Conservation (phyloP, 2,329 filamentous ascomycete genomes). For the Ascochyta fabae region DNA sequence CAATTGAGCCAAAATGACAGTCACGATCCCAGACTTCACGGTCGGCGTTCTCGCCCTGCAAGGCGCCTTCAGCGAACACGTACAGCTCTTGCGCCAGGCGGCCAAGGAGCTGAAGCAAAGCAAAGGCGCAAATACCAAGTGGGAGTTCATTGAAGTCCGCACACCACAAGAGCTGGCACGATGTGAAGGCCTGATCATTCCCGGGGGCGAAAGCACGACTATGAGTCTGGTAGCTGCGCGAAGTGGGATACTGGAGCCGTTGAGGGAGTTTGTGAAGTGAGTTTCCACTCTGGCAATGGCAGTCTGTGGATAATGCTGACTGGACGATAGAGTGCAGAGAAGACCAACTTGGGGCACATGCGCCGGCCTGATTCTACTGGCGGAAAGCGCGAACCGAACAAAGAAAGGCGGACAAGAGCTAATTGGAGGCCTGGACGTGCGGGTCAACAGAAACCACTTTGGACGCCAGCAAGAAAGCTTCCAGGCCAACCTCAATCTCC, state of each 20-base stretch:
- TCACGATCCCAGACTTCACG: constrained; percentile 50
- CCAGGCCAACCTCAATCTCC: constrained; percentile 73
- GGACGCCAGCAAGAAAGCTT: constrained; percentile 94
- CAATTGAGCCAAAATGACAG: constrained; percentile 26
- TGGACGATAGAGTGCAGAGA: constrained; percentile 65
- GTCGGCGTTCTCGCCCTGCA: constrained; percentile 78
- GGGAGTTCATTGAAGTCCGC: constrained; percentile 79
- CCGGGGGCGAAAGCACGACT: constrained; percentile 93
- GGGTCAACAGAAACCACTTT: constrained; percentile 94
- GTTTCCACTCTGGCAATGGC: constrained; percentile 36
- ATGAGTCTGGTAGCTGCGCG: constrained; percentile 87
- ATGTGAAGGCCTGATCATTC: constrained; percentile 87
- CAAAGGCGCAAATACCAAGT: constrained; percentile 41
- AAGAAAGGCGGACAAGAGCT: constrained; percentile 93
- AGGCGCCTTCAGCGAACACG: constrained; percentile 90
- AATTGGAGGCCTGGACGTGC: constrained; percentile 87
- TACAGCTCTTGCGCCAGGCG: constrained; percentile 75
- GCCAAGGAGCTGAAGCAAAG: constrained; percentile 56
- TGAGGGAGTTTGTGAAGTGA: constrained; percentile 90
- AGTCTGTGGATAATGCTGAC: neutral
- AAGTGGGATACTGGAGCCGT: constrained; percentile 79
- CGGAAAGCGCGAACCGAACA: constrained; percentile 83
- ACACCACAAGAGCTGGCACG: constrained; percentile 71
- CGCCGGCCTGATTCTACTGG: constrained; percentile 89
- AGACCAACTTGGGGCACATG: constrained; percentile 96